Base-by-base conservation (phyloP, 2,329 filamentous ascomycete species). In the Epichloe aotearoae region DNA sequence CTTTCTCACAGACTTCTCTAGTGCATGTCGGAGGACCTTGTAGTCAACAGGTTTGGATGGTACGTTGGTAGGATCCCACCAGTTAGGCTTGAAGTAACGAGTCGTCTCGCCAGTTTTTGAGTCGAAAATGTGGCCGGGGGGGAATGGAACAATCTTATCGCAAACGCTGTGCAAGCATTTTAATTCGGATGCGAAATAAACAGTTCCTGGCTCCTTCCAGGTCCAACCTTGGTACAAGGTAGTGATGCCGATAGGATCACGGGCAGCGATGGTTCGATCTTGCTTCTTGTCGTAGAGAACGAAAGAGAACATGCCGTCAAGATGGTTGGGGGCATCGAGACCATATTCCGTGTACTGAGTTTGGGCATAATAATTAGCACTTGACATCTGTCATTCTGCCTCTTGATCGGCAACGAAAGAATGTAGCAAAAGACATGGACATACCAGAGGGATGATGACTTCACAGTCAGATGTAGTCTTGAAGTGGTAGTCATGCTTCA, bases 301-400 rank as follows among this genome's bases (percentile, higher is more conserved):
- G 73, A 94, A 98, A 15, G 91, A 96, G 79, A 98, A 98, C 93
- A 98, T 98, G 74, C 93, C 93, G 68, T 98, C 93, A 59, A 98
- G 82, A 70, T 88, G 77, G 71, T 91, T 93, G 55, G 93, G 90
- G 52, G 91, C 88, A 64, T 97, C 89, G 59, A 94, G 77, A 63
- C 83, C 93, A 78, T 94, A 80, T 71, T 97, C 83, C 73, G 89
- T 79, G 68, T 98, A 98, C 87, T 95, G 53, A 14, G 41, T 23
- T 19, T 12, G 38, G 30, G 15, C 4, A 34, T 12, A 30, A 30
- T 15, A 12, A 43, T 51, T 44, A 47, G 30, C 41, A 12, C 23
- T 33, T 19, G 2, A 37, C 7, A 19, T 17, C 26, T 30, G 14
- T 30, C 10, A 14, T 41, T 46, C 7, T n/a, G 15, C 4, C 14